phyloP scores from a whole-genome alignment of 2,329 filamentous ascomycete species.

The Ustulina deusta region DNA sequence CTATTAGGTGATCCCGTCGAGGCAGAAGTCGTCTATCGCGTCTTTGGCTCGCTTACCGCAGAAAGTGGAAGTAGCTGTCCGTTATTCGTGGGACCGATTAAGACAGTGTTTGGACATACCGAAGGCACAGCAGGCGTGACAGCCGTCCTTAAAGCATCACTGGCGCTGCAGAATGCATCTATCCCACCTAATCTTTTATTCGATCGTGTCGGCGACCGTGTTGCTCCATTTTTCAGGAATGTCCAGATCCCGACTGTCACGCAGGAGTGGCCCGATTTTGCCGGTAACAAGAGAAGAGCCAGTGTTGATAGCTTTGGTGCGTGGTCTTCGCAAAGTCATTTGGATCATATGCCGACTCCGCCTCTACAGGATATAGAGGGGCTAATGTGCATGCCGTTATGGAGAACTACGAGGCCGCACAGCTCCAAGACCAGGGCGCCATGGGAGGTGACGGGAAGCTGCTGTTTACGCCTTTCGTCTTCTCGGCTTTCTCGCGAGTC shows the following conservation, averaged over 20 bases:
- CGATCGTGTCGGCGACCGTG: not conserved
- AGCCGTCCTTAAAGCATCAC: not conserved
- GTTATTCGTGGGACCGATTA: not conserved
- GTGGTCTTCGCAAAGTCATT: not conserved
- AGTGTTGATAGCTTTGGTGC: slow-evolving; percentile 1
- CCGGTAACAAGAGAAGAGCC: not conserved
- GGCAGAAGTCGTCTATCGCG: not conserved
- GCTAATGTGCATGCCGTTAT: slow-evolving; percentile 29
- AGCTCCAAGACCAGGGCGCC: too few species aligned
- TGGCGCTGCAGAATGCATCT: not conserved
- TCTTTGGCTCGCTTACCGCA: not conserved
- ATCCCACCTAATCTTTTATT: not conserved
- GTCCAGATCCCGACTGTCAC: not conserved
- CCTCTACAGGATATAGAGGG: not conserved
- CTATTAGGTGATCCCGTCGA: not conserved
- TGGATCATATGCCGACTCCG: not conserved
- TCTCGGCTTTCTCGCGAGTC: slow-evolving; percentile 10
- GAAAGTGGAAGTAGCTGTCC: not conserved
- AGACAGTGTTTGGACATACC: not conserved
- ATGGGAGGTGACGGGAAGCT: too few species aligned
- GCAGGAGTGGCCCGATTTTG: not conserved
- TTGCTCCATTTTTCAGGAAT: not conserved
- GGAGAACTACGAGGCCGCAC: slow-evolving; percentile 13
- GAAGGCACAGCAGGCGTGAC: not conserved
- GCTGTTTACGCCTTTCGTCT: slow-evolving; percentile 14